Evolutionary conservation across 2,329 filamentous ascomycete genomes (phyloP).

Genomic region (Ascochyta clinopodiicola): DNA sequence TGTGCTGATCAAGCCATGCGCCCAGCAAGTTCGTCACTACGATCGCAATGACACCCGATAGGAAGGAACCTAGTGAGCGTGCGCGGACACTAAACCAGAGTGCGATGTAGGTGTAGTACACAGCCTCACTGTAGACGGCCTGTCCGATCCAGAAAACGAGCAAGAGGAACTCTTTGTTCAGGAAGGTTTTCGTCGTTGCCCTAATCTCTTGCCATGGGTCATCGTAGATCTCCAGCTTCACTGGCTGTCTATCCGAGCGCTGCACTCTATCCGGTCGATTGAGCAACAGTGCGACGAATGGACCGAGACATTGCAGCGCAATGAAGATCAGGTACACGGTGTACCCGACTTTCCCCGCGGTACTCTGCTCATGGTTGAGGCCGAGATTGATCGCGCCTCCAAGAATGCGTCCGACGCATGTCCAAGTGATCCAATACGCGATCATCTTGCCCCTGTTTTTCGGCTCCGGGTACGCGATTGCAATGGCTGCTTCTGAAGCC

Average conservation of each 20-base stretch:
- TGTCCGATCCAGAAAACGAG: slow-evolving; percentile 48
- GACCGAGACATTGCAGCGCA: slow-evolving; percentile 54
- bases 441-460: slow-evolving; percentile 25
- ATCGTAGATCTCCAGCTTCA: slow-evolving; percentile 49
- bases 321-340: slow-evolving; percentile 50
- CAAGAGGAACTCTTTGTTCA: slow-evolving; percentile 55
- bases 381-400: slow-evolving; percentile 59
- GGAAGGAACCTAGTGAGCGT: slow-evolving; percentile 54
- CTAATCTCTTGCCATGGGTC: slow-evolving; percentile 36
- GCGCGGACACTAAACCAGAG: slow-evolving; percentile 60
- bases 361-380: slow-evolving; percentile 53
- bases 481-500: slow-evolving; percentile 21
- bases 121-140: slow-evolving; percentile 14
- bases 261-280: slow-evolving; percentile 55
- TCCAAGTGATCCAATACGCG: slow-evolving; percentile 59
- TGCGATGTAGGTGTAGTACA: slow-evolving; percentile 55
- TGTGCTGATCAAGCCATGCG: slow-evolving; percentile 65
- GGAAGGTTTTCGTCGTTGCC: slow-evolving; percentile 30
- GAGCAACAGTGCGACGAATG: slow-evolving; percentile 53
- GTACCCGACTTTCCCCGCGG: slow-evolving; percentile 54
- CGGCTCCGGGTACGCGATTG: slow-evolving; percentile 19
- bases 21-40: slow-evolving; percentile 66
- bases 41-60: slow-evolving; percentile 51
- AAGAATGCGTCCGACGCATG: slow-evolving; percentile 60
- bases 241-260: slow-evolving; percentile 46